These are phyloP conservation scores for Suillus spraguei DNA, from an alignment of 768 basidiomycete genomes.

Conservation along the genomic window DNA sequence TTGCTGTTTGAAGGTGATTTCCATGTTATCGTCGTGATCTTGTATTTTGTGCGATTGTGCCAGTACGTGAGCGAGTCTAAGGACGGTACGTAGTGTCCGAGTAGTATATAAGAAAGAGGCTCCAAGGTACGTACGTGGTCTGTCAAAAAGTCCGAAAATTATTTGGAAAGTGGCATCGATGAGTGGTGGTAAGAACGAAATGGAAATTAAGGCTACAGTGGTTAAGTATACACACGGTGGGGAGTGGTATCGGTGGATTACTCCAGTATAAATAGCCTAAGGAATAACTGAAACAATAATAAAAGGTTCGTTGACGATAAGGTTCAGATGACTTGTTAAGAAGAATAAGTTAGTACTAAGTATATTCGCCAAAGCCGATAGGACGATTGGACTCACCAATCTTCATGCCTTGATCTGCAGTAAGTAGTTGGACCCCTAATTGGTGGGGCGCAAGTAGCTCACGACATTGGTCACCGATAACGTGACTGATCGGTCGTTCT, in stretches of 20 bases:
- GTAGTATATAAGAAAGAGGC: background rate
- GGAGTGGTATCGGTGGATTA: slow-evolving; percentile 22
- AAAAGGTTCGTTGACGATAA: slow-evolving; percentile 1
- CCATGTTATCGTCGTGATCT: slow-evolving; percentile 6
- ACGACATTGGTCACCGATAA: slow-evolving; percentile 76
- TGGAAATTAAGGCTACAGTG: slow-evolving; percentile 40
- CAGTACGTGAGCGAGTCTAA: background rate
- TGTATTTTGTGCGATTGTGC: background rate
- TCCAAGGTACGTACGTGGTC: slow-evolving; percentile 9
- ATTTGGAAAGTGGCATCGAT: background rate
- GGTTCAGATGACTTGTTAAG: slow-evolving; percentile 40
- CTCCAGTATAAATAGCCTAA: slow-evolving; percentile 17
- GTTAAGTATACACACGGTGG: slow-evolving; percentile 36
- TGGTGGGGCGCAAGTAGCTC: slow-evolving; percentile 57
- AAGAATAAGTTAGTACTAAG: background rate
- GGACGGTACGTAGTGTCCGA: background rate
- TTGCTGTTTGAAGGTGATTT: slow-evolving; percentile 8
- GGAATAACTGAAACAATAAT: slow-evolving; percentile 14
- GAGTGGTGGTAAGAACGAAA: background rate
- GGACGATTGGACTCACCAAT: slow-evolving; percentile 57
- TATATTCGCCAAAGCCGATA: slow-evolving; percentile 2
- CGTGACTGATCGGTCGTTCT: slow-evolving; percentile 55
- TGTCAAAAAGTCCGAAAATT: background rate
- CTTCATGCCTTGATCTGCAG: slow-evolving; percentile 79
- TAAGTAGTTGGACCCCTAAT: slow-evolving; percentile 73